These are phyloP conservation scores for Acanthamoeba divionensis DNA, from an alignment of 208 protist genomes.

Conservation along the genomic window DNA sequence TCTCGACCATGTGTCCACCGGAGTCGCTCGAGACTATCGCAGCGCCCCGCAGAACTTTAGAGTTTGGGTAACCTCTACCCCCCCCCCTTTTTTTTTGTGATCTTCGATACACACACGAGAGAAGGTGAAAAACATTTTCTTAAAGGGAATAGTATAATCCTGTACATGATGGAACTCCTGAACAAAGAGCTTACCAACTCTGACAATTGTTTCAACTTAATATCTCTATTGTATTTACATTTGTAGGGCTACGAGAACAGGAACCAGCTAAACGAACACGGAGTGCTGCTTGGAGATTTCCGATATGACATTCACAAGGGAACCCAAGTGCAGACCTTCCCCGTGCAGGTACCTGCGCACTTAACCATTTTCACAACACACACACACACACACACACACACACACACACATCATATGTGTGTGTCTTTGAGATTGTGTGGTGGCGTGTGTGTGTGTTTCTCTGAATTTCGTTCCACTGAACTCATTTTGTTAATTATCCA, in stretches of 20 bases:
- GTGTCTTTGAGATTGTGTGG: too few relatives aligned
- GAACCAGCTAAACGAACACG: background rate
- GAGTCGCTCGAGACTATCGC: conserved; percentile 33
- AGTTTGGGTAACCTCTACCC: background rate
- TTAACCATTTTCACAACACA: too few relatives aligned
- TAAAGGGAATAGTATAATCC: too few relatives aligned
- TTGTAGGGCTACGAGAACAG: background rate
- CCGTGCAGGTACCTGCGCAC: background rate
- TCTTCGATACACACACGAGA: too few relatives aligned
- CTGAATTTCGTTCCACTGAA: background rate
- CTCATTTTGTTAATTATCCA: background rate
- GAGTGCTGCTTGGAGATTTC: conserved; percentile 19
- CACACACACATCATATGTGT: too few relatives aligned
- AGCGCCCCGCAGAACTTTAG: conserved; percentile 21
- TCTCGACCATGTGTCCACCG: background rate
- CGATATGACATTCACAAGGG: conserved; percentile 51
- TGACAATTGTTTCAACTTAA: too few relatives aligned
- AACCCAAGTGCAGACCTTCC: conserved; percentile 21
- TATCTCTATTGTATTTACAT: background rate
- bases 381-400: too few relatives aligned
- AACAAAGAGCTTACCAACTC: too few relatives aligned
- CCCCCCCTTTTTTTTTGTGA: background rate
- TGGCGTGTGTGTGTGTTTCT: too few relatives aligned
- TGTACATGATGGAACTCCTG: too few relatives aligned
- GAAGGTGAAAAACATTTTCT: too few relatives aligned